Base-by-base conservation (phyloP, 768 basidiomycete genomes). In the Auricularia sp. region DNA sequence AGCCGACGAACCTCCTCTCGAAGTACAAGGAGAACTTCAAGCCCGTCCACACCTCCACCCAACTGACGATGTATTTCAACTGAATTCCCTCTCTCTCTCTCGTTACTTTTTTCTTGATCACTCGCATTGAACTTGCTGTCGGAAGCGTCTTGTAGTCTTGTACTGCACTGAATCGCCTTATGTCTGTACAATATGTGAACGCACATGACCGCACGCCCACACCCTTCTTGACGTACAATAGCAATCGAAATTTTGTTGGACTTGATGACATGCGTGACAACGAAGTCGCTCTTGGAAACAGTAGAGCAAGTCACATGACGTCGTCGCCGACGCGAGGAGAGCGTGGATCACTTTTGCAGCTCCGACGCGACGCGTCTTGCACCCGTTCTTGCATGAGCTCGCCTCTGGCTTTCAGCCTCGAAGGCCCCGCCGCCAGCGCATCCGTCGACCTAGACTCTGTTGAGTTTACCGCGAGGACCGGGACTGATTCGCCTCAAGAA, bases 1-100 rank as follows among this genome's bases (percentile, higher is more conserved):
- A 29, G 29, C 16, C 24, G 24, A 59, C 24, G 24, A 14, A 14
- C 29, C 24, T n/a, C 24, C 18, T 59, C 7, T 24, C 14, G 56
- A 14, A 24, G 24, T 59, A 33, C 24, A 59, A 59, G 34, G 56
- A 59, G 56, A 29, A 33, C 56, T 59, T 59, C 56, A 59, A 59
- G 56, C 56, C 56, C 24, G 16, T 59, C 16, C 56, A 59, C 56
- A 6, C 6, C 11, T 6, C 18, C 24, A 59, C 56, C 16, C 16
- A 14, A 29, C 18, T 59, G 56, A 59, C 56, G 24, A 59, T 59
- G 56, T 59, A 59, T 18, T 59, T 59, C 56, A 59, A 59, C 18
- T 59, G 18, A 59, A 1, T 18, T 16, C 47, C 39, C 39, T 2
- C 39, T 42, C 39, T 42, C 39, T 42, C 39, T 42, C 18, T 51